These are phyloP conservation scores for Cyclanthera cordifolia DNA, from an alignment of 306 rosid genomes.

Conservation along the genomic window DNA sequence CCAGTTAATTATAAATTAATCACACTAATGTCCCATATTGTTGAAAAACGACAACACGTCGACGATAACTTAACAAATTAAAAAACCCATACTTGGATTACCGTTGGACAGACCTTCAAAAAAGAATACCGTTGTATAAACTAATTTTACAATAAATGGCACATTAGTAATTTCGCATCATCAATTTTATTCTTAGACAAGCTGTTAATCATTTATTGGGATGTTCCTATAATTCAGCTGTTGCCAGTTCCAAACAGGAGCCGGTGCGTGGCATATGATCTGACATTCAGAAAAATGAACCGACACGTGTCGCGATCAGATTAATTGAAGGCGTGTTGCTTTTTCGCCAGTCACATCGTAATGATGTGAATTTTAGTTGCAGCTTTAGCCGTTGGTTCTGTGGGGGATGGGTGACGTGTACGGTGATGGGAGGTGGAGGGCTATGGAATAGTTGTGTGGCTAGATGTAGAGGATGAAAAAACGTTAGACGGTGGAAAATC, in stretches of 20 bases:
- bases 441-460: not conserved
- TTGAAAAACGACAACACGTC: slow-evolving; percentile 3
- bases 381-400: slow-evolving; percentile 9
- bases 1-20: not conserved
- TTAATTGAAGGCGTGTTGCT: not conserved
- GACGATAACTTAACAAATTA: not conserved
- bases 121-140: not conserved
- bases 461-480: not conserved
- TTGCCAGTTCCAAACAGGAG: not conserved
- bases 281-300: not conserved
- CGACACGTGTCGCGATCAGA: not conserved
- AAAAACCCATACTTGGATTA: not conserved
- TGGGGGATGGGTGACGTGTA: not conserved
- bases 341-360: not conserved
- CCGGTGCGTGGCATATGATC: not conserved
- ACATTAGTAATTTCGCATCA: not conserved
- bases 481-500: not conserved
- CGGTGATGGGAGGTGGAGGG: not conserved
- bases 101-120: not conserved
- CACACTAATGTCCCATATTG: not conserved
- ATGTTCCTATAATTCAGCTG: not conserved
- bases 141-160: not conserved
- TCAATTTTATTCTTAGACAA: not conserved
- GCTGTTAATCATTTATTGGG: not conserved
- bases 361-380: not conserved